Evolutionary conservation across 768 basidiomycete genomes (phyloP).

Genomic region (Lactarius trivialis): DNA sequence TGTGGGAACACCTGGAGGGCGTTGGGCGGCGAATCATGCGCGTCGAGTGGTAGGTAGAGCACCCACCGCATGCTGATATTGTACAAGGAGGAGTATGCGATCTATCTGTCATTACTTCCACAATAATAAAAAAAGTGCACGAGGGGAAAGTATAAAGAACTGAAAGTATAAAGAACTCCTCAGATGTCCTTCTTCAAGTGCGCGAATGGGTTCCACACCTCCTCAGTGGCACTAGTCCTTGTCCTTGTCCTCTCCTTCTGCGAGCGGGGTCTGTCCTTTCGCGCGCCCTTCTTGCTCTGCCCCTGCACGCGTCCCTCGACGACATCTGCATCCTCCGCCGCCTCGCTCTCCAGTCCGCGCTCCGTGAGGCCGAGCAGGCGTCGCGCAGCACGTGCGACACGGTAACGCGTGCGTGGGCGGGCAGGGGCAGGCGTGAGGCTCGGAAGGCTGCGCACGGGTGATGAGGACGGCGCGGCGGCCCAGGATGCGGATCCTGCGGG

Average conservation of each 20-base stretch:
- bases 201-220: conserved; percentile 17
- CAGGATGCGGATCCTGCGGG: background rate
- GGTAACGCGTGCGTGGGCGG: conserved; percentile 25
- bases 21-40: conserved; percentile 70
- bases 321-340: conserved; percentile 24
- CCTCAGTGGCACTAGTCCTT: background rate
- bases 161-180: too few species aligned
- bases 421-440: conserved; percentile 25
- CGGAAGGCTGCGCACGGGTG: conserved; percentile 18
- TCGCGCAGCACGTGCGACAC: conserved; percentile 27
- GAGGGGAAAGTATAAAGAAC: background rate
- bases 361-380: conserved; percentile 26
- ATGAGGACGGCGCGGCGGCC: background rate
- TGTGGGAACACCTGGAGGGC: conserved; percentile 61
- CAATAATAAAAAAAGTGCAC: background rate
- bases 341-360: conserved; percentile 24
- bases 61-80: too few species aligned
- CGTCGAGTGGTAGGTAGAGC: conserved; percentile 44
- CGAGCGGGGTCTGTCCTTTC: background rate
- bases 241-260: background rate
- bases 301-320: conserved; percentile 11
- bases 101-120: background rate
- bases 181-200: conserved; percentile 5
- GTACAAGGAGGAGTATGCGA: background rate
- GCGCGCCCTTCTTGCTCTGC: conserved; percentile 7